These are phyloP conservation scores for Colletotrichum navitas DNA, from an alignment of 2,329 filamentous ascomycete species.

Conservation along the genomic window DNA sequence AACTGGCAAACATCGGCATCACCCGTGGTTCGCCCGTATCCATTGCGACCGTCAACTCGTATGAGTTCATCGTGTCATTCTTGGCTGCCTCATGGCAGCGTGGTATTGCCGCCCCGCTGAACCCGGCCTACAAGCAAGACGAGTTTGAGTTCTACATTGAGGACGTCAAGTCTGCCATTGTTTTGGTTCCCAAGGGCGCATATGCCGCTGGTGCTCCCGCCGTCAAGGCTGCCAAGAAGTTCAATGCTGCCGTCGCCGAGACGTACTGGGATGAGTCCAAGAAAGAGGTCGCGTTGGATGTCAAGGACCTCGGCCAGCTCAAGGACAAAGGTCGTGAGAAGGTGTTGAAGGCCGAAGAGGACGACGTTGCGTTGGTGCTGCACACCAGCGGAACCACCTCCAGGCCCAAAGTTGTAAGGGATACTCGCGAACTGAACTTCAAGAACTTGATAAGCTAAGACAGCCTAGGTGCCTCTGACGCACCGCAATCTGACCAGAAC, in stretches of 20 bases:
- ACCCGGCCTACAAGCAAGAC: constrained; percentile 88
- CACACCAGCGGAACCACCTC: constrained; percentile 89
- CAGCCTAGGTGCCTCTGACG: constrained; percentile 76
- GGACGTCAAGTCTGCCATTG: constrained; percentile 83
- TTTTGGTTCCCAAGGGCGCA: constrained; percentile 80
- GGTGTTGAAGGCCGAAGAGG: constrained; percentile 68
- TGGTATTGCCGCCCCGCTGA: constrained; percentile 86
- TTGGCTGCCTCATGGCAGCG: constrained; percentile 88
- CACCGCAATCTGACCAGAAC: constrained; percentile 85
- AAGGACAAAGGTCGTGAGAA: constrained; percentile 56
- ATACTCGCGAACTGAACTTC: neutral
- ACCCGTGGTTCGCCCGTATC: constrained; percentile 78
- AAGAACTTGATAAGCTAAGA: constrained; percentile 31
- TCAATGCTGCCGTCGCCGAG: constrained; percentile 87
- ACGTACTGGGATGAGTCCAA: constrained; percentile 80
- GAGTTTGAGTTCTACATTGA: constrained; percentile 95
- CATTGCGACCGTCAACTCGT: constrained; percentile 86
- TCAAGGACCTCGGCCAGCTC: constrained; percentile 81
- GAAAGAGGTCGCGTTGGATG: constrained; percentile 78
- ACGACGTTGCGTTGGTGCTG: constrained; percentile 84
- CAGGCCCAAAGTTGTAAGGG: constrained; percentile 81
- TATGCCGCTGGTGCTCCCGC: constrained; percentile 76
- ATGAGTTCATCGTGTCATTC: constrained; percentile 90
- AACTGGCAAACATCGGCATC: constrained; percentile 82
- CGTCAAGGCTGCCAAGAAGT: constrained; percentile 82